Base-by-base conservation (phyloP, 2,329 filamentous ascomycete species). In the Verticillium albo-atrum region DNA sequence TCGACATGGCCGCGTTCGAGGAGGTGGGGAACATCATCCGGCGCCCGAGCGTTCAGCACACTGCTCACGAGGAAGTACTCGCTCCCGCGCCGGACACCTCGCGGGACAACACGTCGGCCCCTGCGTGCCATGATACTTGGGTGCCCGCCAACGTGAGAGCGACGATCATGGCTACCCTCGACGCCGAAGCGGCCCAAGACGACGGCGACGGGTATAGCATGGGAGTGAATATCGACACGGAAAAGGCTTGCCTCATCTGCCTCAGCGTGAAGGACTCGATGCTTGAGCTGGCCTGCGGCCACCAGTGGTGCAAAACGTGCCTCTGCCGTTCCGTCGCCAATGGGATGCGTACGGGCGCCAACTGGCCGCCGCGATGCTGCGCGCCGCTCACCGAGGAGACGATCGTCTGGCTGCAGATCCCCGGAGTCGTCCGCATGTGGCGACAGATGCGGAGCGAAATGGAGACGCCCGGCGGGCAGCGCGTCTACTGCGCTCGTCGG, bases 331-430 rank as follows among this genome's bases (percentile, higher is more conserved):
- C 61, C 34, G 50, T 65, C 20, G 61, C 59, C 17, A 47, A 54
- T 0, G 64, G 64, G 9, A 25, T 65, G 23, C 42, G 58, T 6
- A 51, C 53, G 9, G 58, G 60, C 6, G 60, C 50, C 42, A 32
- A 10, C 10, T 65, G 61, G 61, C 64, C 64, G 4, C 64, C 63
- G 3, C 54, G 53, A 6, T 65, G 64, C 56, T 63, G 62, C 55
- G 37, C 55, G 28, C 64, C 63, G 12, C 51, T 64, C 15, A 27
- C 37, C 6, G 55, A 60, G 14, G 30, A 58, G 20, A 53, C 54
- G n/a, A 51, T 65, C 42, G 52, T 53, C 15, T 58, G 55, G 54
- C 56, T 51, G 9, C 23, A 26, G 9, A 52, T 58, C 23, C 56
- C 61, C 3, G 58, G 34, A 4, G 15, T 63, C 3, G n/a, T 60